Evolutionary conservation across 352 stramenopile genomes (phyloP), one percentile per base, ranked within the genome.

Genomic region (Phytophthora ohioensis): DNA sequence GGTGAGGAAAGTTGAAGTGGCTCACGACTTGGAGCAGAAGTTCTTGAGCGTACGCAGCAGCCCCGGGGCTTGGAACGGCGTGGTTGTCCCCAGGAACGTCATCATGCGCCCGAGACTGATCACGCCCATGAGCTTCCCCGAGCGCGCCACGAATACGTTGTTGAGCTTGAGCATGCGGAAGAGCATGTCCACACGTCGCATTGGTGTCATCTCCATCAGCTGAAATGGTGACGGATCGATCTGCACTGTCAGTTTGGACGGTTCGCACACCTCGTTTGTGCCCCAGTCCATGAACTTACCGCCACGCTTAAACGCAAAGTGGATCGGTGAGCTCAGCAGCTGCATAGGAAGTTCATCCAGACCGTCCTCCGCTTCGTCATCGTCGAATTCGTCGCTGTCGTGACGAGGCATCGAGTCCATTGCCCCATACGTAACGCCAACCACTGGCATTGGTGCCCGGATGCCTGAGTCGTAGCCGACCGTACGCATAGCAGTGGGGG

Each of bases 121-220:
- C 15, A 91, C 75, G 53, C 89, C 89, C 68, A 93, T 88, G 54
- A 96, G 80, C 17, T 75, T 78, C 0, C 90, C 90, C 5, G 84
- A 92, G 11, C 89, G 85, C 62, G 90, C 91, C 36, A 97, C 85
- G 69, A 94, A 97, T 32, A 88, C 86, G 68, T 95, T 92, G 71
- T 94, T 95, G 57, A 97, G 82, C 67, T 94, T 95, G 47, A 97
- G 85, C 86, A 96, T 95, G 42, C 90, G 85, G 72, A 97, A 96
- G 30, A 97, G 73, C 68, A 92, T 66, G 61, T 97, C 88, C 31
- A 97, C 88, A 21, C 84, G 84, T 48, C 84, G 85, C 85, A 95
- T 93, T 6, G 85, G 77, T 46, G 86, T 95, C 86, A 92, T 93
- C 70, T 91, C 84, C 81, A 95, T 91, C 12, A 95, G 43, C 58